Percentiles rank a stretch among this genome's conserved stretches.
Conservation (phyloP, 352 stramenopile species). For the Phytophthora palmivora region DNA sequence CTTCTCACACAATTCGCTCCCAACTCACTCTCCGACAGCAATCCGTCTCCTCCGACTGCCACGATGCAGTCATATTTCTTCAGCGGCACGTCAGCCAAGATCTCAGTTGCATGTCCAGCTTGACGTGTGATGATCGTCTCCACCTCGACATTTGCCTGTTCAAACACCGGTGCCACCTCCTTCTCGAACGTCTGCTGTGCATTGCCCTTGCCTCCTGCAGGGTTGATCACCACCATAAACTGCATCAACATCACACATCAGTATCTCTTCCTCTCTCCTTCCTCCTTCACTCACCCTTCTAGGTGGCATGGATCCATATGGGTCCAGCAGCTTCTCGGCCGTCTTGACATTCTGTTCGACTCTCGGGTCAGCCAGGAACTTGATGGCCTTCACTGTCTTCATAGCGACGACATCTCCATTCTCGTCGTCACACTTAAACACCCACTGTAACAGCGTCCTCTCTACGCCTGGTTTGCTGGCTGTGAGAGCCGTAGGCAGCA, state of each 20-base stretch:
- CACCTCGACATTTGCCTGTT: slow-evolving; percentile 63
- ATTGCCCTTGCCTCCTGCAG: slow-evolving; percentile 59
- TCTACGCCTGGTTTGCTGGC: slow-evolving; percentile 29
- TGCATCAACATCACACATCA: slow-evolving; percentile 26
- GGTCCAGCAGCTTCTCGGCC: slow-evolving; percentile 41
- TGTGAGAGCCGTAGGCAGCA: slow-evolving; percentile 30
- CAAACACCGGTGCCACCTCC: slow-evolving; percentile 58
- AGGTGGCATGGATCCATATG: slow-evolving; percentile 42
- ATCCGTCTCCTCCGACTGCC: slow-evolving; percentile 67
- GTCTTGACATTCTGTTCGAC: slow-evolving; percentile 27
- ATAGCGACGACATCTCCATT: slow-evolving; percentile 38
- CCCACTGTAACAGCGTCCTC: slow-evolving; percentile 52
- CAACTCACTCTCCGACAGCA: slow-evolving; percentile 73
- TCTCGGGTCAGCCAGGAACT: slow-evolving; percentile 53
- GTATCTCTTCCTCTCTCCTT: not conserved
- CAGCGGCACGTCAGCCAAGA: slow-evolving; percentile 48
- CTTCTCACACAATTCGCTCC: not conserved
- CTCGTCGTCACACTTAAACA: slow-evolving; percentile 46
- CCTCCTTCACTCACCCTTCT: slow-evolving; percentile 18
- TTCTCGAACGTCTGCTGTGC: slow-evolving; percentile 60
- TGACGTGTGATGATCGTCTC: slow-evolving; percentile 60
- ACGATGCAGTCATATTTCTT: slow-evolving; percentile 73
- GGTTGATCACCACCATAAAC: slow-evolving; percentile 79
- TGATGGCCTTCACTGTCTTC: slow-evolving; percentile 48
- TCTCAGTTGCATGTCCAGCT: slow-evolving; percentile 65